Conservation (phyloP, 2,329 filamentous ascomycete species). For the Exophiala bonariae region DNA sequence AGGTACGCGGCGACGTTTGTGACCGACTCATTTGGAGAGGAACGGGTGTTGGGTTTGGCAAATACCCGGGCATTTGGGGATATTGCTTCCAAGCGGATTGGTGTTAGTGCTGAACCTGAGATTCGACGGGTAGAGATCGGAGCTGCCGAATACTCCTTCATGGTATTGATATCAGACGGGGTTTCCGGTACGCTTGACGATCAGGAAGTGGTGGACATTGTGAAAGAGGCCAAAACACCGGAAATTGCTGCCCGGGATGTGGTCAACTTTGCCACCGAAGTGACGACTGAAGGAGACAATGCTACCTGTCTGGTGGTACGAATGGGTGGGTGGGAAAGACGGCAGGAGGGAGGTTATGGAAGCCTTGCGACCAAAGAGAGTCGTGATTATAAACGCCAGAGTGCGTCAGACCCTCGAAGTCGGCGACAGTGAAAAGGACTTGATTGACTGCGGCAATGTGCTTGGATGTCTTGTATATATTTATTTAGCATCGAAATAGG, state of each 20-base stretch:
- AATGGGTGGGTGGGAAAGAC: slow-evolving; percentile 64
- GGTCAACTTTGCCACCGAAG: slow-evolving; percentile 85
- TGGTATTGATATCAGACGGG: slow-evolving; percentile 86
- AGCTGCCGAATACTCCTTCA: slow-evolving; percentile 83
- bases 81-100: slow-evolving; percentile 85
- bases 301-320: slow-evolving; percentile 64
- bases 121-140: slow-evolving; percentile 75
- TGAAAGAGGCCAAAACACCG: slow-evolving; percentile 86
- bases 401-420: slow-evolving; percentile 78
- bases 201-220: slow-evolving; percentile 92
- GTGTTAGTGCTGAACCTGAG: slow-evolving; percentile 92
- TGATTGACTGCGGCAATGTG: too few relatives aligned
- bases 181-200: slow-evolving; percentile 83
- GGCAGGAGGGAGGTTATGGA: slow-evolving; percentile 76
- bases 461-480: too few relatives aligned
- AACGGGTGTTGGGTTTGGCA: slow-evolving; percentile 88
- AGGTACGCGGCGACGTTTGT: slow-evolving; percentile 85
- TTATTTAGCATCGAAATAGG: too few relatives aligned
- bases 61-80: slow-evolving; percentile 95
- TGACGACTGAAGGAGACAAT: slow-evolving; percentile 65
- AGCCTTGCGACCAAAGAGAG: slow-evolving; percentile 91
- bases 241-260: slow-evolving; percentile 79
- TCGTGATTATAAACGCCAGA: slow-evolving; percentile 75
- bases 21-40: slow-evolving; percentile 95
- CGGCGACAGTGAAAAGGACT: slow-evolving; percentile 51